Evolutionary conservation across 352 stramenopile species (phyloP).

Genomic region (Globisporangium takayamanum): DNA sequence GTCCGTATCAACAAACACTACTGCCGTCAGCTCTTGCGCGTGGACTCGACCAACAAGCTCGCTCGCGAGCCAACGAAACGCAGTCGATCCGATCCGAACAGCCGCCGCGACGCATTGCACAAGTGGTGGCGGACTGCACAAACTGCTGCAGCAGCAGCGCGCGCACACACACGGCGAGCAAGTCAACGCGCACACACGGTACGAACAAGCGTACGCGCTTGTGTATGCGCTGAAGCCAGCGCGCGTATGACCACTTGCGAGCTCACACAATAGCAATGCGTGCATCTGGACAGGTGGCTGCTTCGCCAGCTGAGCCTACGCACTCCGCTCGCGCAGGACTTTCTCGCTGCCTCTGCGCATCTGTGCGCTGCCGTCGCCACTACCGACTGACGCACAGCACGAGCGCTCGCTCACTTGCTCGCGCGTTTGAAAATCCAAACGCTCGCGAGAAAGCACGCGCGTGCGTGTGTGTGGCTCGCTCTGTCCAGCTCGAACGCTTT

Average conservation of each 20-base stretch:
- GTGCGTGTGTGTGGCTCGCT: neutral
- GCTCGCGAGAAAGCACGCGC: neutral
- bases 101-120: too few species aligned
- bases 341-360: neutral
- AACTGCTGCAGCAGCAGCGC: neutral
- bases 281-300: too few species aligned
- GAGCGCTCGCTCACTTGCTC: neutral
- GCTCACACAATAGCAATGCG: too few species aligned
- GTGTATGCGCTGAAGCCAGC: neutral
- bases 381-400: neutral
- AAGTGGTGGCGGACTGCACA: neutral
- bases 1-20: too few species aligned
- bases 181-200: neutral
- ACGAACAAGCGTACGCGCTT: neutral
- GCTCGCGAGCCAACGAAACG: too few species aligned
- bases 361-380: neutral
- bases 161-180: neutral
- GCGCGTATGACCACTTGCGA: too few species aligned
- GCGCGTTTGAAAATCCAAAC: constrained; percentile 1
- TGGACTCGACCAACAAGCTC: too few species aligned
- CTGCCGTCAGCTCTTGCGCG: too few species aligned
- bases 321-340: neutral
- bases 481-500: neutral
- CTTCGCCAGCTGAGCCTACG: too few species aligned
- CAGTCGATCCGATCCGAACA: neutral